Evolutionary conservation across 495 filamentous ascomycete genomes (phyloP).

Genomic region (Thermothielavioides terrestris): DNA sequence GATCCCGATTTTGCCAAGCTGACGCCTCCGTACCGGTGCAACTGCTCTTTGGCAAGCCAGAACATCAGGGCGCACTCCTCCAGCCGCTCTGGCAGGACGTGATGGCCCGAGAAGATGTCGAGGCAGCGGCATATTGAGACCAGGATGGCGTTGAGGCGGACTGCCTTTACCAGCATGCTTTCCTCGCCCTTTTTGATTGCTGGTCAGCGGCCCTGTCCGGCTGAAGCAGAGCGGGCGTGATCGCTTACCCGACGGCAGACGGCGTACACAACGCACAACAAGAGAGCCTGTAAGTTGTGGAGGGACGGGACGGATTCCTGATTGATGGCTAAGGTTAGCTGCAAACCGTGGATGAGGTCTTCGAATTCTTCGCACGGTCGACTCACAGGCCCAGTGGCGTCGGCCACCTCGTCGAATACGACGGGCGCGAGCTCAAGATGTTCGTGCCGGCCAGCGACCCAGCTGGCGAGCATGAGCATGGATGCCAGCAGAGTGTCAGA

Average conservation of each 20-base stretch:
- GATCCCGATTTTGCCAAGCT: no score
- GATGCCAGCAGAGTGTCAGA: conserved; percentile 19
- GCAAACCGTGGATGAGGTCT: conserved; percentile 6
- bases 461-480: conserved; percentile 26
- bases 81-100: conserved; percentile 14
- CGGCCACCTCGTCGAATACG: conserved; percentile 19
- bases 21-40: no score
- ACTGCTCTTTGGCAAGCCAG: conserved; percentile 29
- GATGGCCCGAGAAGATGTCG: conserved; percentile 26
- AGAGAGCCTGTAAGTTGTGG: conserved; percentile 20
- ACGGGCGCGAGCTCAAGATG: conserved; percentile 19
- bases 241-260: conserved; percentile 17
- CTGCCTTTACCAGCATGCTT: conserved; percentile 24
- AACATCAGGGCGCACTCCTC: conserved; percentile 11
- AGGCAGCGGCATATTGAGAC: conserved; percentile 24
- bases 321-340: background rate
- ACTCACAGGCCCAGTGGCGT: background rate
- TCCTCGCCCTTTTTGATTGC: conserved; percentile 16
- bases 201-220: background rate
- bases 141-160: conserved; percentile 19
- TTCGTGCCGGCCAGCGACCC: conserved; percentile 18
- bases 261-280: conserved; percentile 23
- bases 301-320: conserved; percentile 20
- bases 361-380: conserved; percentile 1
- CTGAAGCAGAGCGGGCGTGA: background rate